These are phyloP conservation scores for Corymbia maculata DNA, from an alignment of 345 rosid species.

Conservation along the genomic window DNA sequence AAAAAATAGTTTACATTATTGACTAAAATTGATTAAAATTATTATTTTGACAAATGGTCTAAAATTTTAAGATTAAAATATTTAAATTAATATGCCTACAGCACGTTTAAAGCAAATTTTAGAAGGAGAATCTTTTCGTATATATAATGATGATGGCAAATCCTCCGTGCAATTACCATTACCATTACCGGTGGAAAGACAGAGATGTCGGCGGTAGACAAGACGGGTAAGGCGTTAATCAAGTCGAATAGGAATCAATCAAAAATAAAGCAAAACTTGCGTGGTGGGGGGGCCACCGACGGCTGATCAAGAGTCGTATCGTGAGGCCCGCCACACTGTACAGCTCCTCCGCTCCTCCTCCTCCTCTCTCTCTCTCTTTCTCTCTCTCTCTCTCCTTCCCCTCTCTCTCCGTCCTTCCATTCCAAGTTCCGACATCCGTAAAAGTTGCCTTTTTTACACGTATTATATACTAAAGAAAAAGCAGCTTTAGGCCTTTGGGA, in stretches of 20 bases:
- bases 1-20: no score
- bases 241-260: not conserved
- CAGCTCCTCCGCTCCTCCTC: not conserved
- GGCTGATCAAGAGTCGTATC: not conserved
- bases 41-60: no score
- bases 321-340: not conserved
- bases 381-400: not conserved
- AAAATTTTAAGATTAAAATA: no score
- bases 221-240: not conserved
- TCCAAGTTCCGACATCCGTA: not conserved
- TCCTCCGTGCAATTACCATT: not conserved
- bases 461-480: not conserved
- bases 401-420: not conserved
- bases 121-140: not conserved
- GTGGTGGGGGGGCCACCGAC: not conserved
- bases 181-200: not conserved
- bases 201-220: not conserved
- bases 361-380: not conserved
- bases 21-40: no score
- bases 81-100: no score
- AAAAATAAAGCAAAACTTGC: not conserved
- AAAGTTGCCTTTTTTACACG: not conserved
- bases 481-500: not conserved
- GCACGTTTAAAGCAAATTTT: not conserved
- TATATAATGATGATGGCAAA: not conserved